These are phyloP conservation scores for Phaeotremella skinneri DNA, from an alignment of 768 basidiomycete genomes.

Conservation along the genomic window DNA sequence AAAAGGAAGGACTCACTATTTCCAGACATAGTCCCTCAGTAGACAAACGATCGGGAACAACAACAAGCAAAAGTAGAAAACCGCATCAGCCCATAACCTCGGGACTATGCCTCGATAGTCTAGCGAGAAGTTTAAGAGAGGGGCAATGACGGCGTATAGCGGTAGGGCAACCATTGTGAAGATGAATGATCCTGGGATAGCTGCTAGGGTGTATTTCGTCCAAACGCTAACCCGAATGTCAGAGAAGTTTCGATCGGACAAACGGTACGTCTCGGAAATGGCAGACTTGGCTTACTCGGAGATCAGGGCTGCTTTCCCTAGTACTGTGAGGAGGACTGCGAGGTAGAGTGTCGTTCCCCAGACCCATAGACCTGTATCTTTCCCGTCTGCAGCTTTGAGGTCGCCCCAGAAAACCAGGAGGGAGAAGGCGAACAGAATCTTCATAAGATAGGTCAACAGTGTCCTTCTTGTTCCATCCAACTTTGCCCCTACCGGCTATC, in stretches of 20 bases:
- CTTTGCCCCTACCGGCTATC: too few species aligned
- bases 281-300: conserved; percentile 75
- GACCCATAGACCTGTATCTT: conserved; percentile 92
- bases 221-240: conserved; percentile 65
- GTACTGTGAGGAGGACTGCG: conserved; percentile 84
- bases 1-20: conserved; percentile 67
- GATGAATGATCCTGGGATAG: conserved; percentile 93
- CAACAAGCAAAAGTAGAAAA: conserved; percentile 87
- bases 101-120: conserved; percentile 90
- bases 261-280: background rate
- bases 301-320: conserved; percentile 94
- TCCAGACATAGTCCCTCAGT: conserved; percentile 88
- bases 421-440: conserved; percentile 86
- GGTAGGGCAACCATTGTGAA: conserved; percentile 97
- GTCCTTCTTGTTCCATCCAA: too few species aligned
- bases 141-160: conserved; percentile 81
- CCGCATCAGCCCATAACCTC: conserved; percentile 77
- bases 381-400: conserved; percentile 72
- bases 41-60: conserved; percentile 82
- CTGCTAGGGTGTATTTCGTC: conserved; percentile 98
- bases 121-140: conserved; percentile 76
- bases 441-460: background rate
- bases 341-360: conserved; percentile 98
- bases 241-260: background rate
- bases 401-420: conserved; percentile 91